A percentile compares a stretch with the other conserved stretches of the same genome.
Evolutionary conservation across 2,329 filamentous ascomycete species (phyloP).

Genomic region (Mycosphaerelloides madeirae): DNA sequence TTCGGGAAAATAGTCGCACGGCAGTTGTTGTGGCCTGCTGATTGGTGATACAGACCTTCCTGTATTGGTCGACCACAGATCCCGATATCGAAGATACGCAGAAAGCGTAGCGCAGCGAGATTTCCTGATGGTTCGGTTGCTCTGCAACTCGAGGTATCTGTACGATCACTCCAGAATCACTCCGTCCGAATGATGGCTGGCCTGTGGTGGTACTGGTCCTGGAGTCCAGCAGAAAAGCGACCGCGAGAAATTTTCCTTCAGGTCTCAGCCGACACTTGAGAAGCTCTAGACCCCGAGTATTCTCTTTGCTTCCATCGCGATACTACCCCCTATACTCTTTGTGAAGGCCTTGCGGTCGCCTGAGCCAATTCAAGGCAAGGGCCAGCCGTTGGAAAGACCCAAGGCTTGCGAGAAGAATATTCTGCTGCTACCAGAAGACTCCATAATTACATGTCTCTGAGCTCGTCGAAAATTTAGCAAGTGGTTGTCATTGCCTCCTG

Average conservation of each 20-base stretch:
- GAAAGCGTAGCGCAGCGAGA: constrained; percentile 57
- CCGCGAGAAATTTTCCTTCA: constrained; percentile 70
- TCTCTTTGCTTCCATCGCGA: constrained; percentile 15
- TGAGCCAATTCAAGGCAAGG: constrained; percentile 33
- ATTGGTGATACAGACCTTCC: too few relatives aligned
- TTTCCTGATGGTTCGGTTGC: constrained; percentile 34
- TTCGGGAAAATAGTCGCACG: too few relatives aligned
- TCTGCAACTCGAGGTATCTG: constrained; percentile 50
- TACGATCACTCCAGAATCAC: constrained; percentile 64
- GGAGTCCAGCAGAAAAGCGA: constrained; percentile 66
- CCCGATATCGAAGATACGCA: constrained; percentile 66
- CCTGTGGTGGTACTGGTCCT: constrained; percentile 69
- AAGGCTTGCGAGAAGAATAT: constrained; percentile 29
- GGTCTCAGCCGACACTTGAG: constrained; percentile 55
- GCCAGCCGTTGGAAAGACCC: constrained; percentile 30
- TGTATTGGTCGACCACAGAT: too few relatives aligned
- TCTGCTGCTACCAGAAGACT: constrained; percentile 30
- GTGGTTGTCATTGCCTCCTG: constrained; percentile 27
- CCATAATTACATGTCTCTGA: constrained; percentile 26
- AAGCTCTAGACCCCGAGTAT: too few relatives aligned
- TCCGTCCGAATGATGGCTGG: constrained; percentile 64
- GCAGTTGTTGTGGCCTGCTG: too few relatives aligned
- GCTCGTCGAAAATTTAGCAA: constrained; percentile 29
- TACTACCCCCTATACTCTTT: constrained; percentile 37
- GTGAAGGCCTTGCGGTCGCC: constrained; percentile 35